These are phyloP conservation scores for Cryptococcus sp. DNA, from an alignment of 1,284 basidiomycete species.

Conservation along the genomic window DNA sequence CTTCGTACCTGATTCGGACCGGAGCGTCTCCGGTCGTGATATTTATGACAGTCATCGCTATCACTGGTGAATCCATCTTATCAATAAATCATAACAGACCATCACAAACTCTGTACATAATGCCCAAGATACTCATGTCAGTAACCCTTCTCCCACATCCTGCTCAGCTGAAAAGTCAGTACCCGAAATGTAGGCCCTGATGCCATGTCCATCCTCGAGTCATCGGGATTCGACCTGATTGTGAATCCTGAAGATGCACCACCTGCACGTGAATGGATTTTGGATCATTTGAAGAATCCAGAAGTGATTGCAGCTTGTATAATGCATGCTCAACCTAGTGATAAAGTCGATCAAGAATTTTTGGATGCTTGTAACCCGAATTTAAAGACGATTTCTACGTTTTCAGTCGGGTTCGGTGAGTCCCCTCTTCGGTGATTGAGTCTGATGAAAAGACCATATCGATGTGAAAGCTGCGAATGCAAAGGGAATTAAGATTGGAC, in stretches of 20 bases:
- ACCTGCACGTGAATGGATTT: constrained; percentile 69
- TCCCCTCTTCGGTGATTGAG: background rate
- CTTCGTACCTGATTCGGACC: too few species aligned
- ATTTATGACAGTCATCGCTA: too few species aligned
- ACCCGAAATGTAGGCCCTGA: constrained; percentile 60
- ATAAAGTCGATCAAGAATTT: constrained; percentile 64
- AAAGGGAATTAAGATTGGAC: constrained; percentile 70
- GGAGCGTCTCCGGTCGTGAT: too few species aligned
- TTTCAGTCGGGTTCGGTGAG: constrained; percentile 77
- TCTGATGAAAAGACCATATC: constrained; percentile 64
- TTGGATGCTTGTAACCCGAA: constrained; percentile 58
- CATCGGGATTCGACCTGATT: constrained; percentile 49
- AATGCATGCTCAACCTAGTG: constrained; percentile 35
- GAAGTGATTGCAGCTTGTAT: constrained; percentile 41
- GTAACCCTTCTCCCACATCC: constrained; percentile 1
- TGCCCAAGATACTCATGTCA: constrained; percentile 31
- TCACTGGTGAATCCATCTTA: too few species aligned
- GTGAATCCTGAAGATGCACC: constrained; percentile 64
- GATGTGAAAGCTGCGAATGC: constrained; percentile 61
- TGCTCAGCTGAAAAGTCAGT: constrained; percentile 9
- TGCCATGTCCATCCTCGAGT: constrained; percentile 61
- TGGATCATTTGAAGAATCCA: constrained; percentile 71
- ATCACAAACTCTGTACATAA: background rate
- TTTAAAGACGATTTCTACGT: constrained; percentile 76
- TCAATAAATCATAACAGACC: too few species aligned